Conservation (phyloP, 192 early-diverging fungal species). For the Lobosporangium transversale region DNA sequence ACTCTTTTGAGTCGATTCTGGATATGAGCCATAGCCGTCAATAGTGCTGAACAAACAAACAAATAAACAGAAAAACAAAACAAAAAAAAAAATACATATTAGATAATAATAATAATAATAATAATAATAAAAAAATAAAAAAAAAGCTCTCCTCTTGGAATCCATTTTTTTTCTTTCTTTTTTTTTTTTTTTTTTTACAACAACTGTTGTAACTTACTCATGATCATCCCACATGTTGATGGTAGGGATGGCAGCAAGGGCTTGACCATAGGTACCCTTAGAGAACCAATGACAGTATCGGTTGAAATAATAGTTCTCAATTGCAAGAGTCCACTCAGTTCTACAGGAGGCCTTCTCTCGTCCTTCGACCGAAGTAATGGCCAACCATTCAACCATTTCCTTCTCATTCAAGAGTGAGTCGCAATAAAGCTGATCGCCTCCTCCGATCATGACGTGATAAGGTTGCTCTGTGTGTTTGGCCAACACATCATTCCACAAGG, state of each 20-base stretch:
- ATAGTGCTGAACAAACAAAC: conserved; percentile 52
- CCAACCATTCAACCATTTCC: conserved; percentile 69
- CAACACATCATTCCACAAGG: conserved; percentile 76
- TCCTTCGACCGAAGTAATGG: conserved; percentile 35
- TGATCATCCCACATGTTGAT: conserved; percentile 88
- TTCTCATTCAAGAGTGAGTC: conserved; percentile 66
- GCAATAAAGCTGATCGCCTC: conserved; percentile 79
- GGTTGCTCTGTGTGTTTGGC: conserved; percentile 66
- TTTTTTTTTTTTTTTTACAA: neutral
- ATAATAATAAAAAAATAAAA: neutral
- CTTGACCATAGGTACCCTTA: conserved; percentile 53
- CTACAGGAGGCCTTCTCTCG: conserved; percentile 33
- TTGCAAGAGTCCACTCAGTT: conserved; percentile 20
- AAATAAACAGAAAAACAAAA: neutral
- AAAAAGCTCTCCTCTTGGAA: neutral
- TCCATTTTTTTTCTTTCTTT: neutral
- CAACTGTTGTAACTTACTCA: too few relatives aligned
- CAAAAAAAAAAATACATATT: neutral
- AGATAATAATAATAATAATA: neutral
- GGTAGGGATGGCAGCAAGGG: conserved; percentile 78
- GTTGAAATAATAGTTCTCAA: conserved; percentile 47
- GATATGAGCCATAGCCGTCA: conserved; percentile 90
- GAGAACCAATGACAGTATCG: conserved; percentile 49
- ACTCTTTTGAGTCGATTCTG: conserved; percentile 55
- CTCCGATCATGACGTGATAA: conserved; percentile 78